phyloP scores from a whole-genome alignment of 371 early-diverging fungal species.

The Blakeslea trispora region DNA sequence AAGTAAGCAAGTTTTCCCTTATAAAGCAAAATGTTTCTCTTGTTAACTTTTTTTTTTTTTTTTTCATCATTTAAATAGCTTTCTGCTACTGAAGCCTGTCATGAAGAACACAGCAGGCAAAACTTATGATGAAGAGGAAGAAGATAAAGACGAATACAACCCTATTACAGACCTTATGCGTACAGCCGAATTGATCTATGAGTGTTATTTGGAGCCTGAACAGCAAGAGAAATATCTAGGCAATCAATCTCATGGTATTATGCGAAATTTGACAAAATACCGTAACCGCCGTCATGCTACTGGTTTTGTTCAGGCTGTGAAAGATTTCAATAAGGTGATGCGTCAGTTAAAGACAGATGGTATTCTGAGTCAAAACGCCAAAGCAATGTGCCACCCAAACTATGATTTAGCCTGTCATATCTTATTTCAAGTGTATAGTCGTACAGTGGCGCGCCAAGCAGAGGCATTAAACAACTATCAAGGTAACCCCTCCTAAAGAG shows the following conservation, averaged over 20 bases:
- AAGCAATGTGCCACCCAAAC: constrained; percentile 50
- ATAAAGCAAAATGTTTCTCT: too few relatives aligned
- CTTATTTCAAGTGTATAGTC: constrained; percentile 85
- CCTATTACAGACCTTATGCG: constrained; percentile 78
- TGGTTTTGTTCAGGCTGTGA: constrained; percentile 73
- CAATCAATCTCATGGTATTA: constrained; percentile 66
- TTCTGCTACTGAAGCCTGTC: constrained; percentile 43
- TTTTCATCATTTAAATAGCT: constrained; percentile 26
- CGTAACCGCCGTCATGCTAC: constrained; percentile 70
- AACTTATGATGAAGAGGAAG: constrained; percentile 37
- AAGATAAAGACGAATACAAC: constrained; percentile 76
- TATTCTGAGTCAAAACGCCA: constrained; percentile 38
- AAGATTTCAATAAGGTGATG: constrained; percentile 72
- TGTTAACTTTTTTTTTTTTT: too few relatives aligned
- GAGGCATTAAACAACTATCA: constrained; percentile 80
- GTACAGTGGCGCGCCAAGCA: constrained; percentile 86
- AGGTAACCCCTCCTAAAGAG: constrained; percentile 36
- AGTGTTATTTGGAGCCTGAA: constrained; percentile 60
- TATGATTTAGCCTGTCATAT: constrained; percentile 82
- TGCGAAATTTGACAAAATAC: constrained; percentile 78
- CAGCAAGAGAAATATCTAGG: constrained; percentile 60
- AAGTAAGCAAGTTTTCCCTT: constrained; percentile 23
- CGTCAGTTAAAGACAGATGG: constrained; percentile 39
- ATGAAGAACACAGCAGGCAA: constrained; percentile 26
- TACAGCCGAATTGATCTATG: constrained; percentile 68